Base-by-base conservation (phyloP, 2,329 filamentous ascomycete genomes). In the Aquanectria penicillioides region DNA sequence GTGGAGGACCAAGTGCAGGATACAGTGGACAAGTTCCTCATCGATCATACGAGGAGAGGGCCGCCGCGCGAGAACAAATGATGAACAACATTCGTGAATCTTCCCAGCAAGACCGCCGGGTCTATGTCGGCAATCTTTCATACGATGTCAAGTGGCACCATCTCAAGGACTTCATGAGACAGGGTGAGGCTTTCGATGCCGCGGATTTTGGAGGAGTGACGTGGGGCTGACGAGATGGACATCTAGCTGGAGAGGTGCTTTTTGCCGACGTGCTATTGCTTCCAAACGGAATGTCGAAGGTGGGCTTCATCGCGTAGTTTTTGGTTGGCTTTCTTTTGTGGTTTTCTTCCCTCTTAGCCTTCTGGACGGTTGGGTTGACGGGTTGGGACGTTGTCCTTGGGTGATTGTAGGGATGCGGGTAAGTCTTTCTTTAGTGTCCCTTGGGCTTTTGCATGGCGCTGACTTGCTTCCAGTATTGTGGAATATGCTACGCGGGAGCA, bases 201-300 rank as follows among this genome's bases (percentile, higher is more conserved):
- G 64, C 59, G 54, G 64, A 66, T 59, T 56, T 60, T 46, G 64
- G 67, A 63, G 68, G 63, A 71, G 62, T 63, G 57, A 59, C 64
- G 59, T 61, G 67, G 70, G 64, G 72, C 80, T 82, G 74, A 82
- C 78, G 69, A 71, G 65, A 59, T 55, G 66, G 68, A 60, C 52
- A 71, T 74, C 58, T 81, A 98, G 95, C 95, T 84, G 95, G 95
- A 87, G 94, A 98, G 81, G 95, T 99, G 79, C 89, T 98, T 83
- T 99, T 97, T 84, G 95, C 95, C 84, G 95, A 99, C 87, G 95
- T 99, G 77, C 89, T 99, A 82, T 86, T 97, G 81, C 93, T 99
- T 90, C 95, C 95, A 76, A 99, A 99, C 87, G 95, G 95, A 94
- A 99, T 99, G 95, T 98, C 94, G 92, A 99, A 99, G 94, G 94